These are phyloP conservation scores for Cystobasidium sp. DNA, from an alignment of 1,284 basidiomycete species.

Conservation along the genomic window DNA sequence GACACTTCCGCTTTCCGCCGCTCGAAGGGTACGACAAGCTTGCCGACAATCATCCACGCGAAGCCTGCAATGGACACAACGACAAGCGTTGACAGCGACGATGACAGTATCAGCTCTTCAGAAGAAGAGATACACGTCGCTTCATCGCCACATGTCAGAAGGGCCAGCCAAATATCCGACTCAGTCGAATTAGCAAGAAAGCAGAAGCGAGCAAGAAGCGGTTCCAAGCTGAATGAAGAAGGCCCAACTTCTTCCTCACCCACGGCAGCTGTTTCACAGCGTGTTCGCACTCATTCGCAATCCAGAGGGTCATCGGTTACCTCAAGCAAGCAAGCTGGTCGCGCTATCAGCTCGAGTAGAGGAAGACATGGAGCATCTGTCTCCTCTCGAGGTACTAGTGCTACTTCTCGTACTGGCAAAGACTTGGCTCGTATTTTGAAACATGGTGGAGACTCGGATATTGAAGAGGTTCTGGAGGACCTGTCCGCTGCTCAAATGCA, in stretches of 20 bases:
- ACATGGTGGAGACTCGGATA: slow-evolving; percentile 12
- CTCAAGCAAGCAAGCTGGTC: not conserved
- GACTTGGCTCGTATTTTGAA: slow-evolving; percentile 8
- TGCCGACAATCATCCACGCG: slow-evolving; percentile 30
- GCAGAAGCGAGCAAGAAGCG: slow-evolving; percentile 1
- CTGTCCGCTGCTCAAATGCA: slow-evolving; percentile 16
- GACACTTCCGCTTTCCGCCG: too few species aligned
- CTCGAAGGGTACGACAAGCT: not conserved
- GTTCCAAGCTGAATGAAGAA: not conserved
- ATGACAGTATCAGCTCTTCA: slow-evolving; percentile 4
- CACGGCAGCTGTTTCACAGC: slow-evolving; percentile 17
- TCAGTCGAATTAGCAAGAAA: slow-evolving; percentile 8
- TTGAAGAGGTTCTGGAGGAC: slow-evolving; percentile 18
- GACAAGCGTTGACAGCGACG: not conserved
- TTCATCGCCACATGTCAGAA: slow-evolving; percentile 4
- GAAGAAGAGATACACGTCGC: slow-evolving; percentile 25
- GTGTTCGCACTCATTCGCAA: slow-evolving; percentile 22
- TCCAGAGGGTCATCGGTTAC: not conserved
- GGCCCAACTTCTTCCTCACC: slow-evolving; percentile 16
- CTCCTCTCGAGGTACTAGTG: not conserved
- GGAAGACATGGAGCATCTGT: slow-evolving; percentile 5
- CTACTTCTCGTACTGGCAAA: slow-evolving; percentile 4
- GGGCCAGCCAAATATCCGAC: slow-evolving; percentile 12
- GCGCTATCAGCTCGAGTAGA: not conserved
- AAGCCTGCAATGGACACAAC: not conserved